Base-by-base conservation (phyloP, 2,329 filamentous ascomycete genomes). In the Xylariaceae sp. region DNA sequence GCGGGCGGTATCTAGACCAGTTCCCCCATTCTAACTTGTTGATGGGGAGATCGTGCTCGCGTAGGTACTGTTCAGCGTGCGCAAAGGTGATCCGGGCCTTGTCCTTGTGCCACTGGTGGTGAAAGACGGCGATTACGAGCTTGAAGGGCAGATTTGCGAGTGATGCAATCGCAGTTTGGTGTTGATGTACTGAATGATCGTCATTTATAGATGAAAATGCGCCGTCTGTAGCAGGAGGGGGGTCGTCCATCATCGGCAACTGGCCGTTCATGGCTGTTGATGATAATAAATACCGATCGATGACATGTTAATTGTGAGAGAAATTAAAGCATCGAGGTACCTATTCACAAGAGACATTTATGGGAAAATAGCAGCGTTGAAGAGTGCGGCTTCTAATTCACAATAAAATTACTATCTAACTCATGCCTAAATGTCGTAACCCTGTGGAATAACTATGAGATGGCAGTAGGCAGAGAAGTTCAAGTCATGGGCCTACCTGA, bases 61-160 rank as follows among this genome's bases (percentile, higher is more conserved):
- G 55, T 23, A 59, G 52, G 18, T 57, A 64, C 51, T 67, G 59
- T 48, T 65, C 59, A n/a, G 66, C 61, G 46, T 68, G 66, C 2
- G 66, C 63, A 41, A 65, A 67, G 19, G 58, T 62, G 21, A 68
- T 62, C 16, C 63, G 52, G 19, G 48, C 48, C 46, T 63, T 54
- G 29, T 68, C 66, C 43, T 67, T 68, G 20, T 60, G 59, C 65
- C 65, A 68, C 41, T 68, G 66, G 47, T 67, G 64, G 12, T 53
- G 47, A 20, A 68, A 59, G 23, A 68, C 54, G 7, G 59, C 53
- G 46, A 61, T 45, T 7, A 64, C 61, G 7, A 56, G 64, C n/a
- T 65, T 59, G 21, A 67, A 48, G 16, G 66, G 65, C 0, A 67
- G 58, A 7, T 56, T 64, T 1, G 61, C 66, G 29, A 68, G 59